Base-by-base conservation (phyloP, 192 early-diverging fungal genomes). In the Phycomyces nitens region DNA sequence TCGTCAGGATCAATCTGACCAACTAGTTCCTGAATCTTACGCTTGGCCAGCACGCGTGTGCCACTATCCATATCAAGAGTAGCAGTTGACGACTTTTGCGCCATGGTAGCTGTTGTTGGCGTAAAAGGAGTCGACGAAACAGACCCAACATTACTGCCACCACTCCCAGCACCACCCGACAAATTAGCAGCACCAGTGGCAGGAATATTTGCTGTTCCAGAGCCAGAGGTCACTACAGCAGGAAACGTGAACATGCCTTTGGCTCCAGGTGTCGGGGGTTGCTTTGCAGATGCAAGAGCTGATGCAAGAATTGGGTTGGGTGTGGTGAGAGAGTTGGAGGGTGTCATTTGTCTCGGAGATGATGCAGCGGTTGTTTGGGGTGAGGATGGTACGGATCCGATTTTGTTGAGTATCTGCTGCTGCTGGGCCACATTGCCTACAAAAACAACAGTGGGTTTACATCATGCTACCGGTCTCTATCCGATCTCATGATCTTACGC, bases 21-120 rank as follows among this genome's bases (percentile, higher is more conserved):
- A n/a, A 93, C 88, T 29, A 95, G 77, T 68, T 95, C 89, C 57
- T 91, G 87, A 70, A 95, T 84, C 74, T 89, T 92, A 52, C 90
- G 83, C 67, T 90, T 92, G 8, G 83, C 81, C 40, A 91, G 73
- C 54, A 88, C 77, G 21, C 66, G 69, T 20, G 66, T 63, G 7
- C 55, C 47, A 2, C 69, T 65, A 43, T 69, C 73, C 11, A 29
- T 61, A 42, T 76, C 74, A 21, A 73, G 41, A 0, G 60, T 24
- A 39, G 53, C 39, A 21, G 50, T 43, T 5, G 27, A 18, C 23
- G 53, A 56, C 23, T 29, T 47, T 40, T 44, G 34, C 3, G 23
- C 27, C 11, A 53, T 42, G 9, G 14, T 8, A 14, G 27, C 47
- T 47, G 51, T 15, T 6, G 44, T 47, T 2, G 29, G 7, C 2